These are phyloP conservation scores for Phanerodontia chrysosporium DNA, from an alignment of 768 basidiomycete species.

Conservation along the genomic window DNA sequence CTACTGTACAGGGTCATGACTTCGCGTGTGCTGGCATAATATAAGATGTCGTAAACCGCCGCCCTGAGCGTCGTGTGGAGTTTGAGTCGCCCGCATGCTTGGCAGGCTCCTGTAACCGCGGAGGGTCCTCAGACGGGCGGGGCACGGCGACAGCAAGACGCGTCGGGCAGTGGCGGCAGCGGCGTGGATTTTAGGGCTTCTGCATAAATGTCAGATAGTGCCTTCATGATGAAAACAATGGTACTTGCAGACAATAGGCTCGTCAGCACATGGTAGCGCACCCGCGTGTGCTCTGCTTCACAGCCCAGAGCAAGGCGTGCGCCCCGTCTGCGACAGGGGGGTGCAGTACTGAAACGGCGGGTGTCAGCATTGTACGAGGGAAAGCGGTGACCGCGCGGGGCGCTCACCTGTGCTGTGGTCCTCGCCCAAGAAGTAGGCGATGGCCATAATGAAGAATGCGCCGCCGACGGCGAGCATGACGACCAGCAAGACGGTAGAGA, in stretches of 20 bases:
- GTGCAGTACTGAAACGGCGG: not conserved
- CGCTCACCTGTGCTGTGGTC: constrained; percentile 21
- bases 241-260: not conserved
- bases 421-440: constrained; percentile 20
- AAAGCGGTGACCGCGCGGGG: not conserved
- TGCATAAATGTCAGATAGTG: too few species aligned
- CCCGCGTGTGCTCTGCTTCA: constrained; percentile 11
- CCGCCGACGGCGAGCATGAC: constrained; percentile 17
- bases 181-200: not conserved
- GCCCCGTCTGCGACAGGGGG: constrained; percentile 9
- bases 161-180: not conserved
- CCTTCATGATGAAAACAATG: too few species aligned
- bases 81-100: not conserved
- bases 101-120: not conserved
- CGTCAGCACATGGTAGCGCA: constrained; percentile 6
- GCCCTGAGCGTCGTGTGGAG: not conserved
- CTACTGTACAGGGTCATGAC: not conserved
- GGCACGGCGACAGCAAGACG: not conserved
- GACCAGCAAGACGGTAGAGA: constrained; percentile 25
- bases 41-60: not conserved
- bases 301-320: constrained; percentile 12
- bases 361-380: not conserved
- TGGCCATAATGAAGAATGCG: constrained; percentile 19
- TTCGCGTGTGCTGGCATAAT: not conserved
- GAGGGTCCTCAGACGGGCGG: not conserved